A percentile compares a stretch with the other conserved stretches of the same genome.
Evolutionary conservation across 768 basidiomycete genomes (phyloP).

Genomic region (Cubamyces sp.): DNA sequence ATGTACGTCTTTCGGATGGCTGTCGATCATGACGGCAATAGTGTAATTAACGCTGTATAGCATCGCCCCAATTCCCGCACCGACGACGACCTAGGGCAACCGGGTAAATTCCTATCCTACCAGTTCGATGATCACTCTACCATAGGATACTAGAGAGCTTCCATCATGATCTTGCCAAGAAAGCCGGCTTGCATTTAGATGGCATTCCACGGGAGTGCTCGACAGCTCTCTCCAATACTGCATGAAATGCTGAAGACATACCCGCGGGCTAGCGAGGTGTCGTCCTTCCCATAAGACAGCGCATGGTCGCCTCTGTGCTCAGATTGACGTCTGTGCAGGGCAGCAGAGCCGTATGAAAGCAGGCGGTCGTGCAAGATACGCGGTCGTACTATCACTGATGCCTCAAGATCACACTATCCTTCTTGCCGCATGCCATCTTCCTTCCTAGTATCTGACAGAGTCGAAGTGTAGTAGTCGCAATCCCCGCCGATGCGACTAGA

Average conservation of each 20-base stretch:
- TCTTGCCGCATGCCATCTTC: neutral
- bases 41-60: neutral
- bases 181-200: neutral
- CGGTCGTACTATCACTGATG: neutral
- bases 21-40: neutral
- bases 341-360: no score
- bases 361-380: no score
- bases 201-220: no score
- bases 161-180: constrained; percentile 3
- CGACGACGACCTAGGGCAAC: constrained; percentile 1
- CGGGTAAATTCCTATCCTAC: neutral
- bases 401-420: neutral
- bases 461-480: no score
- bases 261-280: no score
- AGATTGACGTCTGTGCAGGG: no score
- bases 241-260: no score
- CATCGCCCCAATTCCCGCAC: neutral
- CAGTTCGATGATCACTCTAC: constrained; percentile 8
- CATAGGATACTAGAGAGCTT: neutral
- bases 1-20: no score
- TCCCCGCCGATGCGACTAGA: no score
- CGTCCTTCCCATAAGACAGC: no score
- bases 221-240: no score
- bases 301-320: no score
- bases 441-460: neutral